Evolutionary conservation across 192 early-diverging fungal species (phyloP).

Genomic region (Podila clonocystis): DNA sequence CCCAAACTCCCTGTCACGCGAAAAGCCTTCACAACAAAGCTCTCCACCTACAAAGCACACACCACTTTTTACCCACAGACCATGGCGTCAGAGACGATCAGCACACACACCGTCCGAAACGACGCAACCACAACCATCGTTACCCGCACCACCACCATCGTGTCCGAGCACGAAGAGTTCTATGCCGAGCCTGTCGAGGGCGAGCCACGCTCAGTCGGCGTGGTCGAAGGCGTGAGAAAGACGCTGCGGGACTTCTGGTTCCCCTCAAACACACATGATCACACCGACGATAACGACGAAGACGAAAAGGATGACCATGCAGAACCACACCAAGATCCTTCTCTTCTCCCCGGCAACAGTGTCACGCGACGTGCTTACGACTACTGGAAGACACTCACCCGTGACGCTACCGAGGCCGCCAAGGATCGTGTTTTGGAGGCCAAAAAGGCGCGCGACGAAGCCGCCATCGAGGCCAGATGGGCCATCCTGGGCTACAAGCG

Average conservation of each 20-base stretch:
- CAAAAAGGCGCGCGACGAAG: constrained; percentile 34
- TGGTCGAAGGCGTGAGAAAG: constrained; percentile 32
- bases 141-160: constrained; percentile 43
- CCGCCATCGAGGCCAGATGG: constrained; percentile 33
- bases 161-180: constrained; percentile 38
- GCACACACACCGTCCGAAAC: constrained; percentile 47
- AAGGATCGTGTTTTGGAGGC: constrained; percentile 33
- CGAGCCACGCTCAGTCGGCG: neutral
- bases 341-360: constrained; percentile 18
- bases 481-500: constrained; percentile 36
- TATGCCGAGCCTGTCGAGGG: constrained; percentile 14
- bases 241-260: constrained; percentile 45
- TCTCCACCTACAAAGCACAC: neutral
- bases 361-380: constrained; percentile 39
- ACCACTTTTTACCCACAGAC: neutral
- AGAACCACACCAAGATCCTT: constrained; percentile 18
- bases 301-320: constrained; percentile 3
- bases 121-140: constrained; percentile 47
- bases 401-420: constrained; percentile 30
- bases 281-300: constrained; percentile 9
- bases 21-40: neutral
- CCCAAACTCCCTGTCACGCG: neutral
- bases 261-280: neutral
- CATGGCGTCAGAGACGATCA: constrained; percentile 21
- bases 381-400: constrained; percentile 45